Percentiles rank a stretch among this genome's conserved stretches.
phyloP scores from a whole-genome alignment of 805 yeast genomes.

The Hanseniaspora lindneri region DNA sequence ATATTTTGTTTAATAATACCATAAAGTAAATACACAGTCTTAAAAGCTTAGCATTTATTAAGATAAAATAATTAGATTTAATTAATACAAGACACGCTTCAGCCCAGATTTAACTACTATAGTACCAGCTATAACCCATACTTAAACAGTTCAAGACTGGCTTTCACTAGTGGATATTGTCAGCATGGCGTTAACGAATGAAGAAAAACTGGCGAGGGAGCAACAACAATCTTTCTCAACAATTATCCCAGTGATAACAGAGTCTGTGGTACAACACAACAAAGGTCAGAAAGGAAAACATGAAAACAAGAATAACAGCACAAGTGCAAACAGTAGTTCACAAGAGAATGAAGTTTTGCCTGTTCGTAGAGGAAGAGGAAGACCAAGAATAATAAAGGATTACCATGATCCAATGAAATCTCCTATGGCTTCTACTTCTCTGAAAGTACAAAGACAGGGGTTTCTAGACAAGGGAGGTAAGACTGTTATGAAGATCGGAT shows the following conservation, averaged over 20 bases:
- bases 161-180: too few relatives aligned
- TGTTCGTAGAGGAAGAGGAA: conserved; percentile 24
- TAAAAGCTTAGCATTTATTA: too few relatives aligned
- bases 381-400: conserved; percentile 29
- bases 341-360: background rate
- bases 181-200: background rate
- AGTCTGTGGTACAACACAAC: conserved; percentile 2
- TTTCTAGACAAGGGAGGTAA: conserved; percentile 22
- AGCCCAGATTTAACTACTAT: too few relatives aligned
- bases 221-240: background rate
- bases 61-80: too few relatives aligned
- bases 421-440: conserved; percentile 30
- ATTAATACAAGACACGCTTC: too few relatives aligned
- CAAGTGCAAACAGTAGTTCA: background rate
- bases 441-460: conserved; percentile 26
- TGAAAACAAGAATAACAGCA: background rate
- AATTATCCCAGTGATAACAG: conserved; percentile 12
- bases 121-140: too few relatives aligned
- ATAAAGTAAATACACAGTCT: too few relatives aligned
- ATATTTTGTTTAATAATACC: too few relatives aligned
- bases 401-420: conserved; percentile 28
- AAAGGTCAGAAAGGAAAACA: background rate
- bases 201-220: background rate
- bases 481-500: conserved; percentile 29
- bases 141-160: too few relatives aligned